A percentile compares a stretch with the other conserved stretches of the same genome.
These are phyloP conservation scores for Melanopsichium pennsylvanicum DNA, from an alignment of 1,284 basidiomycete genomes.

Conservation along the genomic window DNA sequence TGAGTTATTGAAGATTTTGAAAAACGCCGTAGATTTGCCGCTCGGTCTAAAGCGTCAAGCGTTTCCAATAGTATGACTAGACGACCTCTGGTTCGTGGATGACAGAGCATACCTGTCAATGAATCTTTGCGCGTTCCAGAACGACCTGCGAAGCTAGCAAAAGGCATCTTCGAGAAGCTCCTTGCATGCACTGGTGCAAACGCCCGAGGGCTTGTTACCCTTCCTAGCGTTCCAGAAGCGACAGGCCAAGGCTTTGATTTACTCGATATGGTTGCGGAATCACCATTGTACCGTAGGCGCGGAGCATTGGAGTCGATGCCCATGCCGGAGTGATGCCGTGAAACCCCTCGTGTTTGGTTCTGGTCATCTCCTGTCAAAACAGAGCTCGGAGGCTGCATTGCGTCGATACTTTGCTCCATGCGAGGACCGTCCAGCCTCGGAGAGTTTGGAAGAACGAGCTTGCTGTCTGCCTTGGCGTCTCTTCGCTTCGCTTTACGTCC, in stretches of 20 bases:
- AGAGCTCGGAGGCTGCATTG: not conserved
- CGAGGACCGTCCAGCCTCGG: constrained; percentile 10
- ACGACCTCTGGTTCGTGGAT: constrained; percentile 21
- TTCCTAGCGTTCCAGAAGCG: not conserved
- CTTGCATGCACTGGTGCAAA: not conserved
- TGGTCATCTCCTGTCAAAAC: not conserved
- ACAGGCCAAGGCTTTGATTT: not conserved
- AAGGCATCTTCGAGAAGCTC: not conserved
- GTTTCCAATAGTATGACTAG: constrained; percentile 21
- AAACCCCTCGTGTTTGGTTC: not conserved
- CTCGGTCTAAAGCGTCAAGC: constrained; percentile 21
- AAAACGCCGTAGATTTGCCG: constrained; percentile 11
- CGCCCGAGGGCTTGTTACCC: not conserved
- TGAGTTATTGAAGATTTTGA: not conserved
- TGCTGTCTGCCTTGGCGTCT: constrained; percentile 9
- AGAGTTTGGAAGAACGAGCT: constrained; percentile 5
- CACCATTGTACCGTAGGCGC: not conserved
- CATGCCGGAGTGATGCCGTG: not conserved
- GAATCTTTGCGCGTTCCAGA: constrained; percentile 1
- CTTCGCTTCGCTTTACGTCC: constrained; percentile 19
- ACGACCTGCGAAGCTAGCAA: not conserved
- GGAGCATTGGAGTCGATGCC: not conserved
- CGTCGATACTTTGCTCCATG: constrained; percentile 1
- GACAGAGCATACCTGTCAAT: constrained; percentile 18
- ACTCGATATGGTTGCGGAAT: not conserved